Conservation (phyloP, 1,284 basidiomycete species). For the Cutaneotrichosporon sp. region DNA sequence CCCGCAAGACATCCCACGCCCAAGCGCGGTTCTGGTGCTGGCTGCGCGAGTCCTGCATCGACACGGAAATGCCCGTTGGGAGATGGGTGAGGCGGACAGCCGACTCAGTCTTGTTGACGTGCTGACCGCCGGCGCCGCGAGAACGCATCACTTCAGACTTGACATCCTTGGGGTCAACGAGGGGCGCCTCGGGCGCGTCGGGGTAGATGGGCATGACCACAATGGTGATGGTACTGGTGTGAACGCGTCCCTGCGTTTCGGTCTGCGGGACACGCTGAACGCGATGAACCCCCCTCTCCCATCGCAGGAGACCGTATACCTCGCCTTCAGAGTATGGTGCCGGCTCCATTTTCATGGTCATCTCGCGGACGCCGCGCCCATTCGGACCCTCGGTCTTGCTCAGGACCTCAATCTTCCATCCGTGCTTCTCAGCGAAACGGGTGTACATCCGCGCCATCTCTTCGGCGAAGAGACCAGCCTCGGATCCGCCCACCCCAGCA, state of each 20-base stretch:
- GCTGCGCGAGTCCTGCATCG: slow-evolving; percentile 96
- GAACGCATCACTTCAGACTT: slow-evolving; percentile 91
- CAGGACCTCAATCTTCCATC: slow-evolving; percentile 53
- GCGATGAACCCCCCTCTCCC: slow-evolving; percentile 93
- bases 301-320: slow-evolving; percentile 75
- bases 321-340: slow-evolving; percentile 60
- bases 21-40: slow-evolving; percentile 90
- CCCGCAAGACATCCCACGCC: slow-evolving; percentile 81
- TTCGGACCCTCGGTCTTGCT: slow-evolving; percentile 55
- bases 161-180: slow-evolving; percentile 80
- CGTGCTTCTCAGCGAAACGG: slow-evolving; percentile 61
- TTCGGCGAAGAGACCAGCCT: slow-evolving; percentile 76
- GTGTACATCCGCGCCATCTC: slow-evolving; percentile 83
- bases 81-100: slow-evolving; percentile 94
- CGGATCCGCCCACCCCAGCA: slow-evolving; percentile 88
- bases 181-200: slow-evolving; percentile 54
- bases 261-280: slow-evolving; percentile 93
- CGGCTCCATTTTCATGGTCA: slow-evolving; percentile 60
- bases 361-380: slow-evolving; percentile 76
- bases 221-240: slow-evolving; percentile 88
- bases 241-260: slow-evolving; percentile 79
- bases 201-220: slow-evolving; percentile 61
- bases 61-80: slow-evolving; percentile 90
- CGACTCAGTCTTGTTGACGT: slow-evolving; percentile 98
- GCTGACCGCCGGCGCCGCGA: slow-evolving; percentile 93